A percentile compares a stretch with the other conserved stretches of the same genome.
Evolutionary conservation across 2,329 filamentous ascomycete genomes (phyloP).

Genomic region (Cladophialophora bantiana): DNA sequence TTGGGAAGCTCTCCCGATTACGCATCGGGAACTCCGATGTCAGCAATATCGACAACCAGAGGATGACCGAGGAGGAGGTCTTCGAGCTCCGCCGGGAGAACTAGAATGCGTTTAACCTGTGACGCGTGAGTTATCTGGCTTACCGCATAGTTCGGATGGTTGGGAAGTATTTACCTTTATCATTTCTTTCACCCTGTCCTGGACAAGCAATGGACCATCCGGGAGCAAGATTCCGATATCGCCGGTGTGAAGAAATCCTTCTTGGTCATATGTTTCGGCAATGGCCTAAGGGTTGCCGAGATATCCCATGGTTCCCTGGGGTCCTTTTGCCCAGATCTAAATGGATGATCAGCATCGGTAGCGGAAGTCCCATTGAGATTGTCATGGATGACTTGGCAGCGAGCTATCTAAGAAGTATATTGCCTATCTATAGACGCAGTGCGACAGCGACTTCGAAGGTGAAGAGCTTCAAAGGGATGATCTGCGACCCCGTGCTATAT

Average conservation of each 20-base stretch:
- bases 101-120: too few relatives aligned
- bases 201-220: slow-evolving; percentile 69
- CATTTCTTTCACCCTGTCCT: slow-evolving; percentile 72
- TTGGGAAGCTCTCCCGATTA: slow-evolving; percentile 43
- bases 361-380: too few relatives aligned
- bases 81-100: slow-evolving; percentile 58
- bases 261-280: slow-evolving; percentile 69
- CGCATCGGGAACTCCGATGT: slow-evolving; percentile 52
- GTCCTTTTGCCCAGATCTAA: slow-evolving; percentile 76
- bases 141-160: too few relatives aligned
- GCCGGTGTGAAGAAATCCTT: slow-evolving; percentile 67
- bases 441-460: too few relatives aligned
- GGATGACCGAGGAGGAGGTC: slow-evolving; percentile 54
- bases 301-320: slow-evolving; percentile 82
- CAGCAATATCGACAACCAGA: slow-evolving; percentile 54
- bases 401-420: too few relatives aligned
- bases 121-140: too few relatives aligned
- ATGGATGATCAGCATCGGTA: too few relatives aligned
- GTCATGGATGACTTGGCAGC: too few relatives aligned
- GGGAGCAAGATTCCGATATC: slow-evolving; percentile 68
- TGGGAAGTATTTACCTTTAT: slow-evolving; percentile 66
- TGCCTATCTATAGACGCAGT: too few relatives aligned
- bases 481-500: too few relatives aligned
- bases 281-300: slow-evolving; percentile 76
- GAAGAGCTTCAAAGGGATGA: too few relatives aligned